Evolutionary conservation across 1,284 basidiomycete genomes (phyloP), one percentile per base, ranked within the genome.

Genomic region (Sanguinoderma infundibulare): DNA sequence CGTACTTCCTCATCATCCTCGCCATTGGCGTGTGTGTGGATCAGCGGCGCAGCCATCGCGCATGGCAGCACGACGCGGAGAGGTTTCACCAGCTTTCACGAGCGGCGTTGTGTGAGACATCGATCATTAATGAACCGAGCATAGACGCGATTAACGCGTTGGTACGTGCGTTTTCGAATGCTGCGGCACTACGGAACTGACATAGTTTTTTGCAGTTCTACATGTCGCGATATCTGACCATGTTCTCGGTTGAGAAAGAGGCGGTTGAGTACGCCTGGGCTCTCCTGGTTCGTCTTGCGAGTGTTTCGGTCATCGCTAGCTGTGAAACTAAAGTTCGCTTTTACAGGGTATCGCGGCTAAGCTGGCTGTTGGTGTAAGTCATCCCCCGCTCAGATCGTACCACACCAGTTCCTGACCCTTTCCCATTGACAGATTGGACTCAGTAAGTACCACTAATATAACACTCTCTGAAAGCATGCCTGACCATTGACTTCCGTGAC

Each of bases 151-250:
- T 90, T 53, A 87, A 90, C 70, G 74, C 83, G 5, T 72, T 91
- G 59, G 85, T 89, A 71, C 71, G 89, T 67, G 74, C 51, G 20
- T 32, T 9, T 24, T 47, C 47, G 38, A 39, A 26, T 32, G 17
- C 12, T 24, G 38, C 10, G 39, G 38, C 8, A 50, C 51, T 32
- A 6, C 20, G 28, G n/a, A 35, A 49, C 52, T 62, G 50, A 64
- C 35, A 15, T 8, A 22, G 17, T n/a, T 14, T n/a, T 34, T 60
- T 61, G 57, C 67, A 89, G 84, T 88, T 89, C 69, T 87, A 87
- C 72, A 89, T 89, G 86, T 81, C 87, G 46, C 88, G 86, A 83
- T 89, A 87, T 69, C 82, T 89, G 55, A 78, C 88, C 28, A 84
- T 87, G 65, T 89, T 87, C 66, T 87, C 87, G 7, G 85, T 87